phyloP scores from a whole-genome alignment of 331 rosid species.

The Malus hybrid region DNA sequence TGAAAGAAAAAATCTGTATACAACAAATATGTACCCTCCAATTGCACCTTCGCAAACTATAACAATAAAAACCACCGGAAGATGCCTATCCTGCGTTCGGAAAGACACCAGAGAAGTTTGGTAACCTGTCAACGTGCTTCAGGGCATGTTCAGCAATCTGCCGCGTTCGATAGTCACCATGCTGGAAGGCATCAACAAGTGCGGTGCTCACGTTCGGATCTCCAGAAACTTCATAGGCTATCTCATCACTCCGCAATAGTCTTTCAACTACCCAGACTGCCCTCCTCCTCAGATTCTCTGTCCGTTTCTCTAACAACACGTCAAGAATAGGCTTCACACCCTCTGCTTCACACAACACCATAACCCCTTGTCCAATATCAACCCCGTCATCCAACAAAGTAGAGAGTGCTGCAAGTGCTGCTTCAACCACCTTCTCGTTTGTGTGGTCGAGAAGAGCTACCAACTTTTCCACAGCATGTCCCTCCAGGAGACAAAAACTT shows the following conservation, averaged over 20 bases:
- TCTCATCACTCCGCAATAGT: slow-evolving; percentile 69
- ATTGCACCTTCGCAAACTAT: slow-evolving; percentile 32
- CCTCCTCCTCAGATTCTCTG: slow-evolving; percentile 79
- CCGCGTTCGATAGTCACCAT: slow-evolving; percentile 80
- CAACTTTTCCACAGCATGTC: slow-evolving; percentile 67
- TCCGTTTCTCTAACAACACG: slow-evolving; percentile 72
- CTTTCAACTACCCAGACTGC: slow-evolving; percentile 94
- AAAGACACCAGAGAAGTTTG: slow-evolving; percentile 94
- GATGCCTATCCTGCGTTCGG: slow-evolving; percentile 40
- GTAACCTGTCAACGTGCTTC: slow-evolving; percentile 90
- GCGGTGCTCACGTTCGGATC: slow-evolving; percentile 87
- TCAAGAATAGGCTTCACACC: slow-evolving; percentile 74
- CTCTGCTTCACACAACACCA: slow-evolving; percentile 58
- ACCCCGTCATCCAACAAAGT: slow-evolving; percentile 86
- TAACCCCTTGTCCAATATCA: slow-evolving; percentile 76
- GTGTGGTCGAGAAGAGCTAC: slow-evolving; percentile 90
- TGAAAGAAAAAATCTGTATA: slow-evolving; percentile 40
- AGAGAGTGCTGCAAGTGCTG: slow-evolving; percentile 87
- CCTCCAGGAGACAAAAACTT: slow-evolving; percentile 74
- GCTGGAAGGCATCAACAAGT: slow-evolving; percentile 96
- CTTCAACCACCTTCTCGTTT: slow-evolving; percentile 86
- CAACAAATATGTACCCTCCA: slow-evolving; percentile 31
- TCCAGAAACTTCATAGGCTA: slow-evolving; percentile 67
- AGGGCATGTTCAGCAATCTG: slow-evolving; percentile 94
- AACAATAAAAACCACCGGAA: slow-evolving; percentile 18